phyloP scores from a whole-genome alignment of 768 basidiomycete species.

The Amylocystis lapponica region DNA sequence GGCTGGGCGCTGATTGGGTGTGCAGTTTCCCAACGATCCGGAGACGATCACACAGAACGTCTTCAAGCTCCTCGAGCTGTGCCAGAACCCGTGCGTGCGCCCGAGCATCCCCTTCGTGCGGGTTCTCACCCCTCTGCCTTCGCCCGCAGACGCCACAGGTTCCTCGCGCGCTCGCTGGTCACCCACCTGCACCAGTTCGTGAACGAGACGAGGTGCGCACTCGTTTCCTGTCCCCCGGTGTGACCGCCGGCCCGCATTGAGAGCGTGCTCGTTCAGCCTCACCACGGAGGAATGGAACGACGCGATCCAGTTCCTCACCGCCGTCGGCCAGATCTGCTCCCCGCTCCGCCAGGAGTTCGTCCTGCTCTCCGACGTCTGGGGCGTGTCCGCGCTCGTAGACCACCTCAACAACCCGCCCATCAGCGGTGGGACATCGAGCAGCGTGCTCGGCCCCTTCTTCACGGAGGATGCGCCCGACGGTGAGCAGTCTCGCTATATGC shows the following conservation, averaged over 20 bases:
- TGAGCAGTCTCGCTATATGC: slow-evolving; percentile 35
- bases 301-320: slow-evolving; percentile 73
- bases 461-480: slow-evolving; percentile 72
- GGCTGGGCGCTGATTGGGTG: not conserved
- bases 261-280: slow-evolving; percentile 30
- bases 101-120: not conserved
- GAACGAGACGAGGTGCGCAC: slow-evolving; percentile 53
- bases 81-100: slow-evolving; percentile 33
- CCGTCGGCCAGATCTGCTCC: slow-evolving; percentile 66
- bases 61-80: slow-evolving; percentile 31
- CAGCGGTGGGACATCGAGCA: slow-evolving; percentile 61
- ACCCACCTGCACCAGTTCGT: slow-evolving; percentile 72
- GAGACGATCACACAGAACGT: slow-evolving; percentile 47
- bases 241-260: not conserved
- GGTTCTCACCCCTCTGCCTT: slow-evolving; percentile 9
- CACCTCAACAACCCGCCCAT: slow-evolving; percentile 63
- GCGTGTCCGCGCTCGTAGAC: slow-evolving; percentile 75
- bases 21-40: slow-evolving; percentile 41
- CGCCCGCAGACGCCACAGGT: slow-evolving; percentile 33
- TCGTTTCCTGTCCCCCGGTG: not conserved
- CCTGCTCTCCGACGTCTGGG: slow-evolving; percentile 77
- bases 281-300: slow-evolving; percentile 86
- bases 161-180: slow-evolving; percentile 47
- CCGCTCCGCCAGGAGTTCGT: slow-evolving; percentile 68
- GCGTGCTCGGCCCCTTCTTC: slow-evolving; percentile 79